Percentiles rank a stretch among this genome's conserved stretches.
Conservation (phyloP, 768 basidiomycete genomes). For the Boletus subparvulus region DNA sequence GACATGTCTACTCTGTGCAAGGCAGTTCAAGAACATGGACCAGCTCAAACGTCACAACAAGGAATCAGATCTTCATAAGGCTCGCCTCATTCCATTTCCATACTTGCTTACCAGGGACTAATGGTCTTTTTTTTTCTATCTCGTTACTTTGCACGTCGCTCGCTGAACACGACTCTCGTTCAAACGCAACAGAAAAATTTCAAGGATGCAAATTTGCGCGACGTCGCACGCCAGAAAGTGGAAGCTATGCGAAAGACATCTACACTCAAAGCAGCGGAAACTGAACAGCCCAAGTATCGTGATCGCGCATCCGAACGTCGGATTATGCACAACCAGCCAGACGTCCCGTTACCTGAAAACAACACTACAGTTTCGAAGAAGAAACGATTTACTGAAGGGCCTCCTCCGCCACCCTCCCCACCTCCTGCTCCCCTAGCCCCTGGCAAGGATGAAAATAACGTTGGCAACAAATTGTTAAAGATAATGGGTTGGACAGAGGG, state of each 20-base stretch:
- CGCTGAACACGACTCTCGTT: conserved; percentile 3
- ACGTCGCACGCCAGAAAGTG: conserved; percentile 70
- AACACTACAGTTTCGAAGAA: conserved; percentile 37
- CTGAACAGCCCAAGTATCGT: conserved; percentile 79
- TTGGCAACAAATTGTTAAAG: conserved; percentile 89
- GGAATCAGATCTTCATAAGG: conserved; percentile 97
- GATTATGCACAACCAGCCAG: conserved; percentile 88
- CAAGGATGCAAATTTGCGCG: conserved; percentile 68
- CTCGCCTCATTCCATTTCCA: conserved; percentile 41
- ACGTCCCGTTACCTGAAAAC: conserved; percentile 66
- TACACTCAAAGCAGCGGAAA: conserved; percentile 27
- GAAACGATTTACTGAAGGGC: conserved; percentile 52
- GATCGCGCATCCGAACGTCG: conserved; percentile 94
- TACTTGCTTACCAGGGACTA: conserved; percentile 29
- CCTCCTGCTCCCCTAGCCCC: conserved; percentile 66
- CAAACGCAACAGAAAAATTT: conserved; percentile 71
- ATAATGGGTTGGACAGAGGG: conserved; percentile 99
- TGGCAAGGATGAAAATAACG: conserved; percentile 78
- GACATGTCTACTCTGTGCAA: conserved; percentile 87
- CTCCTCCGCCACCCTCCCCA: conserved; percentile 57
- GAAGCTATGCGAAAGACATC: conserved; percentile 41
- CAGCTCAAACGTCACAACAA: conserved; percentile 87
- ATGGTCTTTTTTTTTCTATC: conserved; percentile 16
- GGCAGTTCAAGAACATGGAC: conserved; percentile 88
- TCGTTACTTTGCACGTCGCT: background rate